Base-by-base conservation (phyloP, 805 yeast species). In the Jamesozyma rosinii region DNA sequence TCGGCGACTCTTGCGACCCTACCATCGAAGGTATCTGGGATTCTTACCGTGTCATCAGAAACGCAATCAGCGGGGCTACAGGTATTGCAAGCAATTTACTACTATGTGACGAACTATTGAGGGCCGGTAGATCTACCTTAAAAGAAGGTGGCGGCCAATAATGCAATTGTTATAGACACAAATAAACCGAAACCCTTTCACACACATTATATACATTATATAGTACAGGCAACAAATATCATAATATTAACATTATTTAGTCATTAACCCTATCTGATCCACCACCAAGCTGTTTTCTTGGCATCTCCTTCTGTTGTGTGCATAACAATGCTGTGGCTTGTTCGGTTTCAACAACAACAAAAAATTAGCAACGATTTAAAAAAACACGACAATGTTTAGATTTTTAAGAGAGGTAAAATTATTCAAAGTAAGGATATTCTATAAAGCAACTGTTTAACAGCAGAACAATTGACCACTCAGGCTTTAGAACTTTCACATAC, bases 1-100 rank as follows among this genome's bases (percentile, higher is more conserved):
- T 90, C 10, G 99, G 99, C 33, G 96, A 89, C 61, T 92, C 97
- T 40, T 81, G 90, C 76, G 97, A 90, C 59, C 97, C 98, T 39
- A 75, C 86, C 6, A 75, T 84, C 42, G 95, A 86, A 60, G 98
- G 98, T 48, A 78, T 92, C 45, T 92, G 96, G 95, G 99, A 92
- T 66, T 84, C 95, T 21, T 92, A 77, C 70, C 74, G 98, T 52
- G 98, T 92, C 33, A 69, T 92, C 47, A 79, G 98, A 69, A 92
- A 92, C 63, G 95, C 95, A 9, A 71, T 92, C 42, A 79, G 88
- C 40, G 81, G 95, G 37, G 95, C 97, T 32, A 83, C 94, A 1
- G 95, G 96, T 42, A 92, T 92, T 57, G 90, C 98, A 1, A 81
- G 92, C 49, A 92, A 92, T 62, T 69, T 92, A 56, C 74, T 92